Conservation (phyloP, 192 early-diverging fungal species). For the Mortierella hygrophila region DNA sequence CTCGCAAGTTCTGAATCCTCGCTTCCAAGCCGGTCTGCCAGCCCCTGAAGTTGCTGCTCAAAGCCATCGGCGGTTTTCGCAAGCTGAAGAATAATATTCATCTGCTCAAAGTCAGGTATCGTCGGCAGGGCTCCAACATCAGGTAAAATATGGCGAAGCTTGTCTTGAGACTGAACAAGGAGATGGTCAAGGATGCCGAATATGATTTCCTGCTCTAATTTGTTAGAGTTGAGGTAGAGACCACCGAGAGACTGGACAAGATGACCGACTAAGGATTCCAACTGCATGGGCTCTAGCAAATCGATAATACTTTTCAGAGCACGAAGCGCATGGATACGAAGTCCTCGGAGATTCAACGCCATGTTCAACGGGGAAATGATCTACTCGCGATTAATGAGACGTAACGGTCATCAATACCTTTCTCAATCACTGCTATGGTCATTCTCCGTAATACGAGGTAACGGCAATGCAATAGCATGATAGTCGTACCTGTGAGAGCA, state of each 20-base stretch:
- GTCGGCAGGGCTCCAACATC: slow-evolving; percentile 28
- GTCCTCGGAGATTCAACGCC: slow-evolving; percentile 28
- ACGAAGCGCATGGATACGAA: slow-evolving; percentile 22
- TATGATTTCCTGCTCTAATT: background rate
- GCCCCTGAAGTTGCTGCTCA: slow-evolving; percentile 13
- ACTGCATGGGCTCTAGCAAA: slow-evolving; percentile 7
- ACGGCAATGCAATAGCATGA: background rate
- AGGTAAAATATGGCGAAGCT: background rate
- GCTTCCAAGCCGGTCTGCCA: slow-evolving; percentile 21
- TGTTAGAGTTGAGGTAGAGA: slow-evolving; percentile 13
- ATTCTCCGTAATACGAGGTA: background rate
- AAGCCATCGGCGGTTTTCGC: background rate
- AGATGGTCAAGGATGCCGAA: slow-evolving; percentile 21
- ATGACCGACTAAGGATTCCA: slow-evolving; percentile 22
- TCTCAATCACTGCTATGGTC: background rate
- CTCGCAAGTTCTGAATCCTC: slow-evolving; percentile 32
- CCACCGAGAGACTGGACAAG: slow-evolving; percentile 17
- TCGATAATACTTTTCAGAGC: slow-evolving; percentile 11
- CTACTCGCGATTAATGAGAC: background rate
- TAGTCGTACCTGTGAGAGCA: slow-evolving; percentile 27
- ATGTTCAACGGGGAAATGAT: slow-evolving; percentile 35
- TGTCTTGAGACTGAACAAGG: slow-evolving; percentile 24
- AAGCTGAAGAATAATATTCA: slow-evolving; percentile 19
- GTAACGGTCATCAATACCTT: background rate
- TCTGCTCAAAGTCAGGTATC: slow-evolving; percentile 18